Base-by-base conservation (phyloP, 1,284 basidiomycete genomes). In the Leccinum ponderosum region DNA sequence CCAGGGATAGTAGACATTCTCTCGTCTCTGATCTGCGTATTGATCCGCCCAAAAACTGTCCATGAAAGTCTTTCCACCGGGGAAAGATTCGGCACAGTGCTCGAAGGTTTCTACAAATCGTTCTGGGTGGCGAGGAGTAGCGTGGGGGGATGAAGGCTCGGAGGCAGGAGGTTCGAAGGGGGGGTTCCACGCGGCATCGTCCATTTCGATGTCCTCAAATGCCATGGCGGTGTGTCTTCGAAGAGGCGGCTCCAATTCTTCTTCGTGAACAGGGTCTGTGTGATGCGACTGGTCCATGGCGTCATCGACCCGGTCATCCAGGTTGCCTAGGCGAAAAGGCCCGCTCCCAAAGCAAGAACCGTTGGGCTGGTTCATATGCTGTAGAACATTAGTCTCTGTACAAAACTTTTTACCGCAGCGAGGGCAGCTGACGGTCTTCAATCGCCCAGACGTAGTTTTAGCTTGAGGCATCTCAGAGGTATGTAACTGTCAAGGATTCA, bases 31-130 rank as follows among this genome's bases (percentile, higher is more conserved):
- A 2, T 57, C 29, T 17, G 7, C 25, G n/a, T 59, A 61, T 14
- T 59, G 22, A 37, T 60, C 52, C 7, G 27, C 25, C 31, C 27
- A 9, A 25, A 61, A 59, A 9, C 15, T n/a, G 6, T 22, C n/a
- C 57, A 59, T 53, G 8, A 60, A 59, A 2, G 59, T 37, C 37
- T 37, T 37, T 37, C 50, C 29, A 15, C 56, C 31, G 0, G 56
- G 57, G 17, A 57, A 58, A 9, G 25, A 9, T 57, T 22, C n/a
- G 6, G 4, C 44, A 14, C 55, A 59, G 2, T 22, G 27, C 12
- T 57, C n/a, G 3, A 48, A 56, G 1, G 7, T 31, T 20, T 47
- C 55, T n/a, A 56, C n/a, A 6, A 31, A 48, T 35, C 6, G 12
- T 22, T 31, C 44, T 47, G 44, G 44, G 44, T 47, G 44, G 20